Evolutionary conservation across 2,329 filamentous ascomycete species (phyloP), one percentile per base, ranked within the genome.

Genomic region (Aureobasidium subglaciale): DNA sequence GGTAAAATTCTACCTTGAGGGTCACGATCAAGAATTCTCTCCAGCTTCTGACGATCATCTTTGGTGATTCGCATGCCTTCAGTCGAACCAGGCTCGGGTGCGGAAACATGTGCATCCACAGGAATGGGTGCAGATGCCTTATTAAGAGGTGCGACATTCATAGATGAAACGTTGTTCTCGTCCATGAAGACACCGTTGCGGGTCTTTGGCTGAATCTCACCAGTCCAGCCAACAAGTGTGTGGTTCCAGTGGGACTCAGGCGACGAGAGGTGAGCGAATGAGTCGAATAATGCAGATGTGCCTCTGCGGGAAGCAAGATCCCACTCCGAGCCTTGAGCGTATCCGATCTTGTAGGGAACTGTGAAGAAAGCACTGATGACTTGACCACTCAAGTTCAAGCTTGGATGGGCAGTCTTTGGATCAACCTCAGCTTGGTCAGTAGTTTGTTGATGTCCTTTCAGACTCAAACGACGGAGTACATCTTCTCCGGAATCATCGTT

Each of bases 171-270:
- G 59, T 75, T 63, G 50, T 41, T 58, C 29, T 61, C 63, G 13
- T 64, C 65, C 16, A 62, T 59, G 38, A 60, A 64, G 15, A 63
- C 64, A 37, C 32, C 54, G 30, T 24, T 58, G 53, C 27, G 58
- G 56, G 60, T 59, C 29, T 63, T 56, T 42, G 58, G 59, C 25
- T 62, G 58, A 35, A 78, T 75, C 59, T 97, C 92, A 57, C 92
- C 92, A 3, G 92, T 96, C 92, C 92, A 97, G 42, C 90, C 91
- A 53, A 97, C 88, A 5, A 96, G 81, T 1, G 86, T 93, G 73
- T 96, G 92, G 64, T 90, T 89, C 91, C 91, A 97, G 18, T 86
- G 84, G 2, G 86, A 85, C 40, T 87, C 80, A 56, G 86, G 78
- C n/a, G 90, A 95, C 3, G 90, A 88, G 41, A 97, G 83, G 71